Evolutionary conservation across 139 green algal species (phyloP).

Genomic region (Diplosphaera chodatii): DNA sequence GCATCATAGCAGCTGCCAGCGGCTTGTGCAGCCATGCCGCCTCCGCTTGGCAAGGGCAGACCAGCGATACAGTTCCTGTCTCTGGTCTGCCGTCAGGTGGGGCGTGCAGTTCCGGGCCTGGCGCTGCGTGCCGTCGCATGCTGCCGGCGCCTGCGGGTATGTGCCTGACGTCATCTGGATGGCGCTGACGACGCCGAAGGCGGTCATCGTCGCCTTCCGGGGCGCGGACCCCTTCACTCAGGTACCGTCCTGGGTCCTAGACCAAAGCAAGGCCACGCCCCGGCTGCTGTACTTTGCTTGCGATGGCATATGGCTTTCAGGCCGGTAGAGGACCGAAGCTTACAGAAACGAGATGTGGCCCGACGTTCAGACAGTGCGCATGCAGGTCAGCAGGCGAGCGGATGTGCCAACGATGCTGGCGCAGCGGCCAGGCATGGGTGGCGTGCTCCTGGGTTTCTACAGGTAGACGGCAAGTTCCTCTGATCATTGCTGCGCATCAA

Average conservation of each 20-base stretch:
- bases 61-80: too few relatives aligned
- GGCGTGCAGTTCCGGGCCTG: not conserved
- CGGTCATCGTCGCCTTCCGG: not conserved
- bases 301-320: too few relatives aligned
- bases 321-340: too few relatives aligned
- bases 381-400: not conserved
- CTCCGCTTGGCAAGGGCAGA: too few relatives aligned
- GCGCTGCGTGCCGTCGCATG: not conserved
- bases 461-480: not conserved
- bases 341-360: too few relatives aligned
- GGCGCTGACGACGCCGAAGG: not conserved
- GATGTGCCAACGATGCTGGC: not conserved
- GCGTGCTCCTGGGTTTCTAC: not conserved
- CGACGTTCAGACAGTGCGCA: too few relatives aligned
- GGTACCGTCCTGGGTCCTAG: not conserved
- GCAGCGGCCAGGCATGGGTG: not conserved
- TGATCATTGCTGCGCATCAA: too few relatives aligned
- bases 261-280: too few relatives aligned
- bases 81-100: too few relatives aligned
- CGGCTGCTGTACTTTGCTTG: too few relatives aligned
- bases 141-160: not conserved
- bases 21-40: too few relatives aligned
- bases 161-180: not conserved
- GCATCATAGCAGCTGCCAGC: too few relatives aligned
- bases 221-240: slow-evolving; percentile 4